Evolutionary conservation across 1,284 basidiomycete genomes (phyloP).

Genomic region (Austroboletus novae-zelandiae): DNA sequence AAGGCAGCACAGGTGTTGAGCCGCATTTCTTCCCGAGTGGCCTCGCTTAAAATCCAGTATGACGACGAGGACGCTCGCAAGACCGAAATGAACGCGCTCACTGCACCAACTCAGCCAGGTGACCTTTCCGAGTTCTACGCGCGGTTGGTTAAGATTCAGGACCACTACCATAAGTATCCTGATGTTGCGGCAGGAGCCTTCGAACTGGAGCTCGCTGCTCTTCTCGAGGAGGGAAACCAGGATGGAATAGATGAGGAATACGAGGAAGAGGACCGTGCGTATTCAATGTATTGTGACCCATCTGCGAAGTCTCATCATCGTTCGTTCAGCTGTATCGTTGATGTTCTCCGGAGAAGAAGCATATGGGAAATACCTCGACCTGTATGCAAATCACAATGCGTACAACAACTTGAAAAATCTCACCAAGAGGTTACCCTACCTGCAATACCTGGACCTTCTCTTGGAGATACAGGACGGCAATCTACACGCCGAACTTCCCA

Average conservation of each 20-base stretch:
- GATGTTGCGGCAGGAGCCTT: slow-evolving; percentile 79
- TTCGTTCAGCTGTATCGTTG: slow-evolving; percentile 70
- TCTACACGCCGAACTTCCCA: slow-evolving; percentile 70
- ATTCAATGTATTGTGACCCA: not conserved
- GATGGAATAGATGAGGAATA: slow-evolving; percentile 71
- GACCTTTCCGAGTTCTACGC: slow-evolving; percentile 93
- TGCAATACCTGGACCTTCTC: slow-evolving; percentile 89
- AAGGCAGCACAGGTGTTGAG: slow-evolving; percentile 85
- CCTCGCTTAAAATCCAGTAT: slow-evolving; percentile 68
- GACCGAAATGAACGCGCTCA: slow-evolving; percentile 60
- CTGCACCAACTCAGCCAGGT: slow-evolving; percentile 54
- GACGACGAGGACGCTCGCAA: slow-evolving; percentile 69
- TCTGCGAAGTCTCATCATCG: slow-evolving; percentile 11
- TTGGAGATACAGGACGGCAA: slow-evolving; percentile 53
- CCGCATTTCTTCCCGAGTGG: slow-evolving; percentile 71
- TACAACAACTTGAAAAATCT: slow-evolving; percentile 90
- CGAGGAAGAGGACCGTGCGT: slow-evolving; percentile 78
- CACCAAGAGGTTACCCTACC: slow-evolving; percentile 78
- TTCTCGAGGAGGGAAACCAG: slow-evolving; percentile 71
- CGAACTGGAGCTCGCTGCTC: slow-evolving; percentile 76
- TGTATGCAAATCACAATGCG: slow-evolving; percentile 85
- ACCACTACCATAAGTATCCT: slow-evolving; percentile 95
- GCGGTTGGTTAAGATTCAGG: slow-evolving; percentile 91
- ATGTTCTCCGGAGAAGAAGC: slow-evolving; percentile 96
- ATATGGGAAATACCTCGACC: slow-evolving; percentile 92